phyloP scores from a whole-genome alignment of 495 filamentous ascomycete genomes.

The Penicillium soppii region DNA sequence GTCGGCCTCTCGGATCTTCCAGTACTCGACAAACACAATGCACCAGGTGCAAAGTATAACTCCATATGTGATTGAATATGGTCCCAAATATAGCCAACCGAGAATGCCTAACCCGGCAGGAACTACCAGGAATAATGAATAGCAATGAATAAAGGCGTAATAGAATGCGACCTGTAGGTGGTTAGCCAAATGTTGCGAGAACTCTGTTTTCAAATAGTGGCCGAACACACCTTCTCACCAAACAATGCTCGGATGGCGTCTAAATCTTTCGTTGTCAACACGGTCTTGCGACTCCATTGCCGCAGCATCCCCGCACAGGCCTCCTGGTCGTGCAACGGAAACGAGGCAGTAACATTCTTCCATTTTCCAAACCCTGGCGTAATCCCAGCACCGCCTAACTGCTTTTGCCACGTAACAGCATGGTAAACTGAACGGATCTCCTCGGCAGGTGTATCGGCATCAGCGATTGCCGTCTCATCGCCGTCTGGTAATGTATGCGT shows the following conservation, averaged over 20 bases:
- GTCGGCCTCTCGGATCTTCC: slow-evolving; percentile 92
- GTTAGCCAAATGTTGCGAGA: not conserved
- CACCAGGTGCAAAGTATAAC: slow-evolving; percentile 77
- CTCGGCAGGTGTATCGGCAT: slow-evolving; percentile 79
- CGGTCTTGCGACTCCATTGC: slow-evolving; percentile 74
- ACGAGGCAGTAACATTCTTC: slow-evolving; percentile 81
- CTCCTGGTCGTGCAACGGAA: slow-evolving; percentile 80
- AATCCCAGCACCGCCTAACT: slow-evolving; percentile 86
- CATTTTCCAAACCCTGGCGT: slow-evolving; percentile 76
- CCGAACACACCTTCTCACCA: slow-evolving; percentile 69
- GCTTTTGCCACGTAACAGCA: slow-evolving; percentile 75
- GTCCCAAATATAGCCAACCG: slow-evolving; percentile 74
- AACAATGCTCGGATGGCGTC: slow-evolving; percentile 79
- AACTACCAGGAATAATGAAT: slow-evolving; percentile 80
- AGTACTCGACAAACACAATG: slow-evolving; percentile 89
- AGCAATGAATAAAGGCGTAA: slow-evolving; percentile 91
- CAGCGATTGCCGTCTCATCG: slow-evolving; percentile 42
- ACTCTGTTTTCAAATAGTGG: not conserved
- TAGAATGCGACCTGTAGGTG: slow-evolving; percentile 74
- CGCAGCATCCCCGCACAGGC: slow-evolving; percentile 88
- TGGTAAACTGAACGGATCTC: slow-evolving; percentile 86
- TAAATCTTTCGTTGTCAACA: slow-evolving; percentile 70
- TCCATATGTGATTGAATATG: slow-evolving; percentile 80
- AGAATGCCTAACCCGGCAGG: slow-evolving; percentile 75
- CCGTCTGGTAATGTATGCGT: slow-evolving; percentile 66